phyloP scores from a whole-genome alignment of 495 filamentous ascomycete genomes.

The Cladorrhinum samala region DNA sequence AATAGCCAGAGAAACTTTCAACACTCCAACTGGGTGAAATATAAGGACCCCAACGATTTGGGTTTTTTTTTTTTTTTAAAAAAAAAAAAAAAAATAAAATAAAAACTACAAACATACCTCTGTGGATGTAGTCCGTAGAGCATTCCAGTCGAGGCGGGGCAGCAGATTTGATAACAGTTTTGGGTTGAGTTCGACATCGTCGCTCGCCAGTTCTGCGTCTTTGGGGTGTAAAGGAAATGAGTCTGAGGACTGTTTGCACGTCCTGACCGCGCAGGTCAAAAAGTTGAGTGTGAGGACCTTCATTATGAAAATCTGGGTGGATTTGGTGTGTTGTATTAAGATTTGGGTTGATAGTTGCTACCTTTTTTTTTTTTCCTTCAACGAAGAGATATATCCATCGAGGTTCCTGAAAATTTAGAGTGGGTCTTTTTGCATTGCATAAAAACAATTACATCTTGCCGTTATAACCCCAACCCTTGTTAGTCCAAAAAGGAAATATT shows the following conservation, averaged over 20 bases:
- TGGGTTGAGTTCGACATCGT: constrained; percentile 73
- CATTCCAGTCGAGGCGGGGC: constrained; percentile 83
- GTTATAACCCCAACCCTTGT: neutral
- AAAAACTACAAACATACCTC: constrained; percentile 79
- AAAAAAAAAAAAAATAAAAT: no score
- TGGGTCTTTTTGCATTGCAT: neutral
- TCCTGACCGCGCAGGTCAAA: constrained; percentile 88
- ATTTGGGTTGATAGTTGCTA: neutral
- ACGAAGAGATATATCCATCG: neutral
- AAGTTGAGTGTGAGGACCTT: constrained; percentile 97
- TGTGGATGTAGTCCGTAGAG: constrained; percentile 60
- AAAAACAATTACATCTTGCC: neutral
- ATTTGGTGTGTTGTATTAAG: neutral
- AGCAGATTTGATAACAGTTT: constrained; percentile 75
- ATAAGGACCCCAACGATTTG: no score
- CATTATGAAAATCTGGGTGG: constrained; percentile 49
- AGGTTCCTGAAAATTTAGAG: neutral
- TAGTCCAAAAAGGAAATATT: neutral
- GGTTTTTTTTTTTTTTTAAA: no score
- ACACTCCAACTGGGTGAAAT: no score
- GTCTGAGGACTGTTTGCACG: constrained; percentile 70
- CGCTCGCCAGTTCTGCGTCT: constrained; percentile 80
- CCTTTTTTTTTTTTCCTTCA: neutral
- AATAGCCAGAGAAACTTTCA: no score
- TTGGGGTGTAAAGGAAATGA: constrained; percentile 88